These are phyloP conservation scores for Begonia peltatifolia DNA, from an alignment of 306 rosid genomes.

Conservation along the genomic window DNA sequence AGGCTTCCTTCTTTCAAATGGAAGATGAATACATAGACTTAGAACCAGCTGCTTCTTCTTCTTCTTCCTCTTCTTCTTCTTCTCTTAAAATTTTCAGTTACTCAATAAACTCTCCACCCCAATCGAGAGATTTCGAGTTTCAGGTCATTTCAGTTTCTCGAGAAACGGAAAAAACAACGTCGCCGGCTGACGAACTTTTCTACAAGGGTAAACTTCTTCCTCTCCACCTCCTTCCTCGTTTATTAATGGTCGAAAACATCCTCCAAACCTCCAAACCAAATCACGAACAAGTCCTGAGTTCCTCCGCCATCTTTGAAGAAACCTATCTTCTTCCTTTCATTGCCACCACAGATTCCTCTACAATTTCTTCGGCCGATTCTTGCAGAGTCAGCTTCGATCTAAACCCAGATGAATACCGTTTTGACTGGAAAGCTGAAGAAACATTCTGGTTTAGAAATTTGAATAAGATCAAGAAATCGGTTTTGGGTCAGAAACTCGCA, in stretches of 20 bases:
- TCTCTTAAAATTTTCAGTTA: constrained; percentile 19
- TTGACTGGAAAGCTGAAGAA: constrained; percentile 30
- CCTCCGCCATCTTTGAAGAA: not conserved
- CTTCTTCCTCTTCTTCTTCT: too few relatives aligned
- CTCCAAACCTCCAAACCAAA: constrained; percentile 24
- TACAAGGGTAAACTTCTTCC: constrained; percentile 93
- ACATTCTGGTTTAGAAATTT: constrained; percentile 49
- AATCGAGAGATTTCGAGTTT: constrained; percentile 74
- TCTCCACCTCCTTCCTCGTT: constrained; percentile 87
- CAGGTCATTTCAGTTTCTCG: constrained; percentile 46
- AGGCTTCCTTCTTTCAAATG: constrained; percentile 22
- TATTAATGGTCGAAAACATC: constrained; percentile 70
- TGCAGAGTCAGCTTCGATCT: constrained; percentile 55
- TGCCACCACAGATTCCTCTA: too few relatives aligned
- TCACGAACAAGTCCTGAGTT: constrained; percentile 13
- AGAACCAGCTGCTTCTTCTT: constrained; percentile 15
- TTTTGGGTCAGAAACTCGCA: constrained; percentile 44
- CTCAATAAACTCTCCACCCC: constrained; percentile 37
- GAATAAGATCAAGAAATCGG: constrained; percentile 44
- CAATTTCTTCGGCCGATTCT: constrained; percentile 45
- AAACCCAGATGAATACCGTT: constrained; percentile 35
- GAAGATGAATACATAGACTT: constrained; percentile 76
- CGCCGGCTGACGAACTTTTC: constrained; percentile 91
- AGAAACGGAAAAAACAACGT: constrained; percentile 27
- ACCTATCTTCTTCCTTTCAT: constrained; percentile 11